Conservation (phyloP, 768 basidiomycete species). For the Termitomyces bulborhizus region DNA sequence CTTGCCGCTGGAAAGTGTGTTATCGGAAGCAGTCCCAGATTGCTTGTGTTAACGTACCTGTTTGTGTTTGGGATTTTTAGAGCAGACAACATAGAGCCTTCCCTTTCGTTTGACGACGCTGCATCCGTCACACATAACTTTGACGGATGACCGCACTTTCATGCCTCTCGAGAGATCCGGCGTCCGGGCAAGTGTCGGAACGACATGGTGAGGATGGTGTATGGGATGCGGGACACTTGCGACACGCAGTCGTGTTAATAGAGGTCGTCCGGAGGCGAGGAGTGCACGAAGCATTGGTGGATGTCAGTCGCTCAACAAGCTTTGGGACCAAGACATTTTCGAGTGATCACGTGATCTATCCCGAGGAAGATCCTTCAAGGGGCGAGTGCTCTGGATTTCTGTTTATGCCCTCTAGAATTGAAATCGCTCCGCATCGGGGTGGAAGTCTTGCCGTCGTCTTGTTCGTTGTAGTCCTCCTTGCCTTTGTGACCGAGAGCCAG, state of each 20-base stretch:
- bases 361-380: too few relatives aligned
- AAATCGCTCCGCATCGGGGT: constrained; percentile 30
- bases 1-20: constrained; percentile 50
- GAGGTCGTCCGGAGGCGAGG: constrained; percentile 54
- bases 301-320: neutral
- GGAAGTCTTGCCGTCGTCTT: constrained; percentile 45
- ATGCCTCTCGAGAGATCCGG: constrained; percentile 64
- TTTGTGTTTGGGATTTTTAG: constrained; percentile 94
- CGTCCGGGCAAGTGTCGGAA: constrained; percentile 16
- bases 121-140: constrained; percentile 93
- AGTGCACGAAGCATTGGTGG: constrained; percentile 58
- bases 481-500: constrained; percentile 75
- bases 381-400: neutral
- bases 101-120: constrained; percentile 85
- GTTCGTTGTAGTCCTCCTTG: constrained; percentile 55
- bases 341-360: constrained; percentile 1
- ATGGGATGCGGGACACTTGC: constrained; percentile 25
- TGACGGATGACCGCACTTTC: constrained; percentile 96
- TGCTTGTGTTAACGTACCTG: constrained; percentile 53
- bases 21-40: neutral
- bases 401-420: constrained; percentile 21
- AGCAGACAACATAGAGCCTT: constrained; percentile 87
- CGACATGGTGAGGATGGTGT: constrained; percentile 24
- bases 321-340: neutral
- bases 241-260: constrained; percentile 45